Evolutionary conservation across 768 basidiomycete species (phyloP), one percentile per base, ranked within the genome.

Genomic region (Leucocoprinus sp.): DNA sequence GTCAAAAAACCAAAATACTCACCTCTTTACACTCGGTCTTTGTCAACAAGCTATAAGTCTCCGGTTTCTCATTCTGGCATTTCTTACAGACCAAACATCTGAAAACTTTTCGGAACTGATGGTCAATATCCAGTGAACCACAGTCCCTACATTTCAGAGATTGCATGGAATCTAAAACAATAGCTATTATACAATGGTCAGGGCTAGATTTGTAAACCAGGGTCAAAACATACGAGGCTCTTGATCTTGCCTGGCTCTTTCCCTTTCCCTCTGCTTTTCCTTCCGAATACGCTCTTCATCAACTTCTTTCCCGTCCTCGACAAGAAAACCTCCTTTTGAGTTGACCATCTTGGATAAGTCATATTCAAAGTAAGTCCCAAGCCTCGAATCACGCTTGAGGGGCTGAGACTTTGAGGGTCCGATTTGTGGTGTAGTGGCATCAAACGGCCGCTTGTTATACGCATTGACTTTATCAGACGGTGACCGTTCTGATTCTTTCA

Each of bases 11-110:
- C 18, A 18, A 14, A 33, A 23, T 5, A 57, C 77, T 35, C 52
- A 86, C 90, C 71, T 91, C 86, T 64, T 93, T 96, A 64, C 95
- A 98, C 65, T 99, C 96, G 0, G 96, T 97, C 69, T 99, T 99
- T 5, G 96, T 99, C 46, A 99, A 64, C 5, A 99, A 70, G 60
- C 91, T 89, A 59, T 96, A 99, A 63, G 84, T 89, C 56, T 97
- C 93, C 5, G 93, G 89, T 45, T 79, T 74, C 49, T 84, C 80
- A 55, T 93, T 82, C 68, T 93, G 92, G 64, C 93, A 97, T 49
- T 74, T 77, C 55, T 85, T 84, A 67, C 96, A 99, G 1, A 98
- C 88, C 12, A 80, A 62, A 60, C 84, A 84, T 18, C 80, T 74
- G 57, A 98, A 98, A 24, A 90, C 79, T 54, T 83, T 87, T 59